Base-by-base conservation (phyloP, 179 eudicot species). In the Vitellaria paradoxa region DNA sequence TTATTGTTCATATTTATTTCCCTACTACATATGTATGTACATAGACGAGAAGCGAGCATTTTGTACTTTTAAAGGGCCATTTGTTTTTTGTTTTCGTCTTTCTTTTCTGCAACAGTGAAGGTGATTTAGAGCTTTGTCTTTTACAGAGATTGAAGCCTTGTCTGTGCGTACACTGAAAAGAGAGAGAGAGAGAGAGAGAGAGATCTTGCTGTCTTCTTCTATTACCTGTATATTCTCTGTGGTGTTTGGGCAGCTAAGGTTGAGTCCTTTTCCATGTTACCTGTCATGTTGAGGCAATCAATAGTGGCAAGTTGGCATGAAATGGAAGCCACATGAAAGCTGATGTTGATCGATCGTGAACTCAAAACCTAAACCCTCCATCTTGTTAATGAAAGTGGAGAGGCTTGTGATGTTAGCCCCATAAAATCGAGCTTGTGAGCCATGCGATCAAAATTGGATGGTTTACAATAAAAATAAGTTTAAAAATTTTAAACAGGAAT, bases 11-110 rank as follows among this genome's bases (percentile, higher is more conserved):
- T 37, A 63, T 50, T 46, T 47, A n/a, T 24, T 73, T 47, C 7
- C 60, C 7, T 30, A 30, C 42, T 37, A 6, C 71, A 62, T 13
- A 26, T 14, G 26, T 78, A 72, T 63, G 72, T 64, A 78, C 30
- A 78, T 72, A 78, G 81, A 63, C 21, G 72, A 63, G 76, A 72
- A 63, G 26, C 17, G 70, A 24, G 70, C 17, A 17, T 49, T 17
- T 61, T 49, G 45, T 75, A 24, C 9, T 30, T 24, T 59, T 49
- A 50, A 45, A 0, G 4, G 5, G 55, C 12, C 12, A 68, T 68
- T 64, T 46, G 6, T 7, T 50, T 50, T 47, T n/a, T n/a, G n/a
- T n/a, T n/a, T n/a, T n/a, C n/a, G n/a, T n/a, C 37, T 45, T 4
- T 9, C 26, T 68, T 68, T 42, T 68, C 55, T 68, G 52, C 23